Percentiles rank a stretch among this genome's conserved stretches.
Conservation (phyloP, 1,284 basidiomycete species). For the Sutorius eximius region DNA sequence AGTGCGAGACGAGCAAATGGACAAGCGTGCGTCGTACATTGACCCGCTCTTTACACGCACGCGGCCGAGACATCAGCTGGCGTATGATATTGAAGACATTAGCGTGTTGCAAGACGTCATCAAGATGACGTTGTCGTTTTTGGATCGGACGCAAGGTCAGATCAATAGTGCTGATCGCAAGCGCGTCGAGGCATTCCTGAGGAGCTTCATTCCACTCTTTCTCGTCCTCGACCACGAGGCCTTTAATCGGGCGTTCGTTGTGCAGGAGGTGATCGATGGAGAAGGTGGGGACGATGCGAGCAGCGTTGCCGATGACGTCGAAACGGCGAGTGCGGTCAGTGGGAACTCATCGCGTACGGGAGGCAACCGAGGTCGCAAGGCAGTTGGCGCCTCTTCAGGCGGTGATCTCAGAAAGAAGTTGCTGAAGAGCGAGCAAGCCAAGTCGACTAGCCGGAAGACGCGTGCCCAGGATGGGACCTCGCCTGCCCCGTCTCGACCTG, state of each 20-base stretch:
- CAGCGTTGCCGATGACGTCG: slow-evolving; percentile 50
- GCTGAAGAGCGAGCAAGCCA: slow-evolving; percentile 76
- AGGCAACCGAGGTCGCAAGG: slow-evolving; percentile 42
- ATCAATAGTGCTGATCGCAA: slow-evolving; percentile 74
- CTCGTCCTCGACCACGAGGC: slow-evolving; percentile 69
- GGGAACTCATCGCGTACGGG: slow-evolving; percentile 38
- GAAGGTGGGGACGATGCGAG: slow-evolving; percentile 53
- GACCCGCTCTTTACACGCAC: slow-evolving; percentile 77
- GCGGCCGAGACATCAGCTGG: slow-evolving; percentile 75
- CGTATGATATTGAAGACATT: slow-evolving; percentile 77
- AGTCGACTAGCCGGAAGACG: slow-evolving; percentile 60
- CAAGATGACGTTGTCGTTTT: slow-evolving; percentile 87
- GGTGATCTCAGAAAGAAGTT: slow-evolving; percentile 73
- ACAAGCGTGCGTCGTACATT: slow-evolving; percentile 73
- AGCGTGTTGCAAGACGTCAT: slow-evolving; percentile 82
- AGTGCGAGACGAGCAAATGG: slow-evolving; percentile 82
- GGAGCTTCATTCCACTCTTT: slow-evolving; percentile 76
- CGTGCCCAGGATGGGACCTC: slow-evolving; percentile 45
- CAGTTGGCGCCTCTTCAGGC: slow-evolving; percentile 41
- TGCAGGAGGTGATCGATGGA: slow-evolving; percentile 44
- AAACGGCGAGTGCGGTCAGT: slow-evolving; percentile 42
- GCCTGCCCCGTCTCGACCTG: slow-evolving; percentile 35
- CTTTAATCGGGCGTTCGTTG: slow-evolving; percentile 69
- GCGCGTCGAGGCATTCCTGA: slow-evolving; percentile 82
- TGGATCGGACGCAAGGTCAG: slow-evolving; percentile 84